phyloP scores from a whole-genome alignment of 2,329 filamentous ascomycete genomes.

The Colletotrichum lupini region DNA sequence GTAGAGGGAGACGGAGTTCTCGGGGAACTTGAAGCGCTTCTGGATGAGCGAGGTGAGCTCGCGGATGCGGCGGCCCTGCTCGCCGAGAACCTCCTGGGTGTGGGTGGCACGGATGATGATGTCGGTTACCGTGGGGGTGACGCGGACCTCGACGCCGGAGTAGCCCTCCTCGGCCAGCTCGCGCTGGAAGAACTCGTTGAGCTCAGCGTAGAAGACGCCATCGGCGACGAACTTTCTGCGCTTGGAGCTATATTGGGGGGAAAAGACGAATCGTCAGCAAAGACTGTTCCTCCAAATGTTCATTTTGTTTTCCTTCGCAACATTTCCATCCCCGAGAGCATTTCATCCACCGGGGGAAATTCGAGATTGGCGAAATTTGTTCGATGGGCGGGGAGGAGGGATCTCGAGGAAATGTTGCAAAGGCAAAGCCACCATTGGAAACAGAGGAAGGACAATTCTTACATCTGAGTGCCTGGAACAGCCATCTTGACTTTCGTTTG shows the following conservation, averaged over 20 bases:
- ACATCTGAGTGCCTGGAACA: slow-evolving; percentile 72
- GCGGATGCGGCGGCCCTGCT: slow-evolving; percentile 99
- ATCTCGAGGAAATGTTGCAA: neutral
- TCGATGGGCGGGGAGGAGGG: neutral
- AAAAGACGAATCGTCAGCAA: slow-evolving; percentile 30
- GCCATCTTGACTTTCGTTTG: slow-evolving; percentile 64
- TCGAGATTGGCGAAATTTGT: slow-evolving; percentile 17
- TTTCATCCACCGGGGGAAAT: neutral
- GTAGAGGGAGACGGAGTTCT: slow-evolving; percentile 99
- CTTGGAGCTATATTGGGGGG: slow-evolving; percentile 74
- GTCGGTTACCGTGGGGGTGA: slow-evolving; percentile 99
- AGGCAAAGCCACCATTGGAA: neutral
- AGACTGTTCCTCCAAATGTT: neutral
- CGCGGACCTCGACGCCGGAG: slow-evolving; percentile 99
- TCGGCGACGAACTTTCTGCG: slow-evolving; percentile 95
- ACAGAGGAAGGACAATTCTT: slow-evolving; percentile 49
- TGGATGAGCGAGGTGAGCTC: slow-evolving; percentile 99
- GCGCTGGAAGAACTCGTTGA: slow-evolving; percentile 99
- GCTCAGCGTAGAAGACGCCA: slow-evolving; percentile 99
- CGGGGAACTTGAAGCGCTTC: slow-evolving; percentile 99
- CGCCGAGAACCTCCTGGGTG: slow-evolving; percentile 99
- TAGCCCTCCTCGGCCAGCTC: slow-evolving; percentile 99
- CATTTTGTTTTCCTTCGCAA: neutral
- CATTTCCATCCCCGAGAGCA: neutral
- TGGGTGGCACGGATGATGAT: slow-evolving; percentile 99